Evolutionary conservation across 805 yeast species (phyloP), one percentile per base, ranked within the genome.

Genomic region (Metschnikowia borealis): DNA sequence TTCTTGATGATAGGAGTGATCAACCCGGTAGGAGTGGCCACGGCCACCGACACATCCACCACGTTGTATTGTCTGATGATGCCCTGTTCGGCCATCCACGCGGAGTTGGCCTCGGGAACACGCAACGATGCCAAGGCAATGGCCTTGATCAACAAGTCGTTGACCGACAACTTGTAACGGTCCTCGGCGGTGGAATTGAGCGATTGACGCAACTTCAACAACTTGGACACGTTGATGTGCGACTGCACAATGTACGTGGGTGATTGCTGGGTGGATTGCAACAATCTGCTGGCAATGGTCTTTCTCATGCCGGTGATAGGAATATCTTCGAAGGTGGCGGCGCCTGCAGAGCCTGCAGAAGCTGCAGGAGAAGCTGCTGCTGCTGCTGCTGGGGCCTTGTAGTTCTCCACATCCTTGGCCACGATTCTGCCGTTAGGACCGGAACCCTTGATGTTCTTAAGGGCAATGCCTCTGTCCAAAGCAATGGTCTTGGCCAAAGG

Each of bases 21-120:
- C 61, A 94, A 80, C 46, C 99, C 99, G 46, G 96, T 82, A 69
- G 98, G 97, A 17, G 99, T 94, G 54, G 99, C 94, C 56, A 94
- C 99, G 38, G 99, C 99, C 54, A 92, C 97, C 21, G 98, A 90
- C 50, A 94, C 96, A 66, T 94, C 99, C 49, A 92, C 98, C 63
- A 82, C 85, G 64, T 79, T 77, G 81, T 83, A 94, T 75, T 87
- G 91, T 78, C 99, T 88, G 60, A 94, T 89, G 63, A 92, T 85
- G 58, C 90, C 89, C 75, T 94, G 86, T 37, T 79, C 73, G 68
- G 85, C 96, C 63, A 94, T 80, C 94, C 97, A 94, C 68, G 91
- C 87, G 21, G 97, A 82, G 79, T 94, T 94, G 58, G 84, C 96
- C 59, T 85, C 90, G 54, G 99, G 99, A 48, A 91, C 96, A 73